Conservation (phyloP, 805 yeast genomes). For the Saturnispora bothae region DNA sequence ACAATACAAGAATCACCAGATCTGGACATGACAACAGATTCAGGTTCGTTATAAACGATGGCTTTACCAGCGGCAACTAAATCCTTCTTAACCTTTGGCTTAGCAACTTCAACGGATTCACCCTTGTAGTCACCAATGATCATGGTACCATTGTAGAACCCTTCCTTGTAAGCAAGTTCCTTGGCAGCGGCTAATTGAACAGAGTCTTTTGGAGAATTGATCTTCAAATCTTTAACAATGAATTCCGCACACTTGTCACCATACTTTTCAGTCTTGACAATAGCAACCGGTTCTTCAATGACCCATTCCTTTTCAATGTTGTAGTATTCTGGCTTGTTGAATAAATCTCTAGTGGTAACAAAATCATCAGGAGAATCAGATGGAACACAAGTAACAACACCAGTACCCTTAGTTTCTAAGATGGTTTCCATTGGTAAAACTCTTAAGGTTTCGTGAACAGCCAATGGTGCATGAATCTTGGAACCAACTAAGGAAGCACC, state of each 20-base stretch:
- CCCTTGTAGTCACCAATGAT: conserved; percentile 75
- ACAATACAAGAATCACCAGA: conserved; percentile 96
- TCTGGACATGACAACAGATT: conserved; percentile 78
- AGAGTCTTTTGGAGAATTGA: conserved; percentile 88
- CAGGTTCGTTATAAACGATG: conserved; percentile 91
- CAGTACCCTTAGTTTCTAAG: conserved; percentile 91
- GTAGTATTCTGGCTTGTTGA: conserved; percentile 85
- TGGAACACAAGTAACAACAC: conserved; percentile 98
- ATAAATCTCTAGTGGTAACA: conserved; percentile 74
- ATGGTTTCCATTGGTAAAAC: conserved; percentile 97
- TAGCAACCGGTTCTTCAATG: conserved; percentile 55
- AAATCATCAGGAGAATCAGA: conserved; percentile 98
- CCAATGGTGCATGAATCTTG: conserved; percentile 74
- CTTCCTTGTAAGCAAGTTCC: conserved; percentile 93
- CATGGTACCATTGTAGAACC: conserved; percentile 84
- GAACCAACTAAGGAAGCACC: conserved; percentile 82
- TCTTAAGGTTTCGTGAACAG: conserved; percentile 58
- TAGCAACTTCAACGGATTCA: conserved; percentile 83
- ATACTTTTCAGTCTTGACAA: conserved; percentile 71
- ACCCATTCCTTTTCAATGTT: conserved; percentile 84
- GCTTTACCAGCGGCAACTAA: conserved; percentile 69
- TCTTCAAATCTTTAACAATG: conserved; percentile 77
- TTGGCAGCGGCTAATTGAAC: conserved; percentile 84
- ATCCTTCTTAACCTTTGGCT: conserved; percentile 76
- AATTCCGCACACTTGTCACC: conserved; percentile 84